Evolutionary conservation across 2,329 filamentous ascomycete species (phyloP), one percentile per base, ranked within the genome.

Genomic region (Penicillium sp.): DNA sequence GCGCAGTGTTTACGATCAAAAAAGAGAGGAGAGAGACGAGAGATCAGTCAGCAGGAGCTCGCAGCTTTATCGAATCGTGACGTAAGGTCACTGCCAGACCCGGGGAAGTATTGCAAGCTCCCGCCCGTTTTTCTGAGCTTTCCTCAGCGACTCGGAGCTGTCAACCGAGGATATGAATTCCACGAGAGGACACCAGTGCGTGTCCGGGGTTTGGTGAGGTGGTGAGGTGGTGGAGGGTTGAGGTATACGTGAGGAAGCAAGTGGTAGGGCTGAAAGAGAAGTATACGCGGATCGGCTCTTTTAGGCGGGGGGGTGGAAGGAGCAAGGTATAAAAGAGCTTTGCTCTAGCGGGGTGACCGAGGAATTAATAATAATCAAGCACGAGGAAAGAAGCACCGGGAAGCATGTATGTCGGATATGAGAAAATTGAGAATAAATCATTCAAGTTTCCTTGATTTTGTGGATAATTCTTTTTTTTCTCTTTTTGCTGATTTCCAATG

Each of bases 61-160:
- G 59, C 63, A 64, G 65, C 63, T 66, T 62, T 63, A 35, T 61
- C 57, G 50, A 66, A 66, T 67, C 53, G 65, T 68, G 66, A 68
- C 66, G 66, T 68, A 68, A 65, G 54, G 50, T 64, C 25, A 38
- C 38, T 58, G 39, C 60, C 53, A 55, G 50, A 45, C 49, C 42
- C 55, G 42, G 48, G 38, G 25, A 53, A 56, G 11, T 11, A 15
- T 58, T 17, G 37, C 45, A 53, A 59, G 20, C 50, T 59, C 17
- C 49, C 37, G 41, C 34, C 5, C 45, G 35, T 42, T 31, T 34
- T 11, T 31, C 47, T 28, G 25, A 17, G 42, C 20, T 42, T 37
- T 35, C 20, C 17, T 22, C 35, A 35, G 17, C 39, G 37, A 39
- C 31, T 45, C 50, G 41, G 52, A 39, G 42, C 35, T 37, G 43